Evolutionary conservation across 192 early-diverging fungal genomes (phyloP), one percentile per base, ranked within the genome.

Genomic region (Entomortierella parvispora): DNA sequence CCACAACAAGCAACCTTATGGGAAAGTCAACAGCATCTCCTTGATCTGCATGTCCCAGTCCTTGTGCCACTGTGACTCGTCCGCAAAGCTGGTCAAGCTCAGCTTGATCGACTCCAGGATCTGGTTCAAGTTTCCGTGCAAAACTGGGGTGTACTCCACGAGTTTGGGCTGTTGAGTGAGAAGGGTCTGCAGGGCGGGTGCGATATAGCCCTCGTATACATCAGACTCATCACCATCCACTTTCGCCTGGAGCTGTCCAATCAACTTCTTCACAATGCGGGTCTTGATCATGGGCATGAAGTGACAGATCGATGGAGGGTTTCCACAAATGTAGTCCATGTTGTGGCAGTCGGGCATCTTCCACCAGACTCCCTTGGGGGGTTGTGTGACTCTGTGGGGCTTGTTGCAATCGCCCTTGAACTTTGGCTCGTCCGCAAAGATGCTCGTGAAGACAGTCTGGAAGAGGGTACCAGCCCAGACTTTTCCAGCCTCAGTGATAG

Each of bases 401-500:
- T 80, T 40, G 34, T 88, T 86, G 69, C 86, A 88, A 44, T 88
- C 84, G 28, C 86, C 86, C 67, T 85, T 88, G 80, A 84, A 88
- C 56, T 72, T 69, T 34, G 82, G 71, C 18, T 81, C 72, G 22
- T 82, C 64, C 56, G 64, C 69, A 66, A 88, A 88, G 59, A 86
- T 86, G 12, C 71, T 62, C 28, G 77, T 71, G 18, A 84, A 79
- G 50, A 83, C 72, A 14, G 72, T 66, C n/a, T 52, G 37, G 48
- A 85, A 76, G 29, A 64, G 56, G 17, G 68, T 57, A 12, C 68
- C 64, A 37, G 58, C 60, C 50, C 71, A 75, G 11, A 53, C 44
- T 11, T 52, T 34, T 33, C 67, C 44, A 43, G 76, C 72, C 25
- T 62, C 48, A 7, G 56, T 40, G 5, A 80, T 52, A 11, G 80